These are phyloP conservation scores for Fraxinus cuspidata DNA, from an alignment of 257 asterid species.

Conservation along the genomic window DNA sequence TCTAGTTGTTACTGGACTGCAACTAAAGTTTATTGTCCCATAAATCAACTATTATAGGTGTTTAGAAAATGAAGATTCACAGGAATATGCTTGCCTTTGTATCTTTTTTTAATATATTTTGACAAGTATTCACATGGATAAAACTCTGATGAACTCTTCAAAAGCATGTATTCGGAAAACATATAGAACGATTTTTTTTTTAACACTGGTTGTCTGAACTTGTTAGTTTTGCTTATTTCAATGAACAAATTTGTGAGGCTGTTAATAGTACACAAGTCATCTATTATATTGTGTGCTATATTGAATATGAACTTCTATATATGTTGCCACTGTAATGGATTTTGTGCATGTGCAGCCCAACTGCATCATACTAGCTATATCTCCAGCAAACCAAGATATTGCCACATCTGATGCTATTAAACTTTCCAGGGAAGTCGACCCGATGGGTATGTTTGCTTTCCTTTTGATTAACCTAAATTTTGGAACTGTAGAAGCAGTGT, in stretches of 20 bases:
- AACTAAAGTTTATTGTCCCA: background rate
- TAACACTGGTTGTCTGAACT: background rate
- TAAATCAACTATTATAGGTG: background rate
- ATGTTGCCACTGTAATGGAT: background rate
- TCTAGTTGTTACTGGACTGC: background rate
- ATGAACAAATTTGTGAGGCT: background rate
- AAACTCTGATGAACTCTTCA: background rate
- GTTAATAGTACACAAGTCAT: background rate
- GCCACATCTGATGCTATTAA: conserved; percentile 98
- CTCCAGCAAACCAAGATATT: conserved; percentile 98
- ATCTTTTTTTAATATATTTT: background rate
- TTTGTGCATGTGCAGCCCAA: conserved; percentile 63
- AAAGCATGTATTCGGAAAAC: background rate
- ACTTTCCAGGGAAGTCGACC: conserved; percentile 85
- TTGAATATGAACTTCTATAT: background rate
- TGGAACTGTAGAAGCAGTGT: conserved; percentile 17
- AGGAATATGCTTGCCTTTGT: conserved; percentile 1
- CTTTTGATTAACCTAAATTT: background rate
- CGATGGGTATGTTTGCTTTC: conserved; percentile 53
- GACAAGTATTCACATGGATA: background rate
- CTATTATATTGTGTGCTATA: background rate
- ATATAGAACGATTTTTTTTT: background rate
- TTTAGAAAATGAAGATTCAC: background rate
- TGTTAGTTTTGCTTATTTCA: background rate
- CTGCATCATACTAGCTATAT: conserved; percentile 82